Evolutionary conservation across 2,329 filamentous ascomycete genomes (phyloP), one percentile per base, ranked within the genome.

Genomic region (Penicillium sp.): DNA sequence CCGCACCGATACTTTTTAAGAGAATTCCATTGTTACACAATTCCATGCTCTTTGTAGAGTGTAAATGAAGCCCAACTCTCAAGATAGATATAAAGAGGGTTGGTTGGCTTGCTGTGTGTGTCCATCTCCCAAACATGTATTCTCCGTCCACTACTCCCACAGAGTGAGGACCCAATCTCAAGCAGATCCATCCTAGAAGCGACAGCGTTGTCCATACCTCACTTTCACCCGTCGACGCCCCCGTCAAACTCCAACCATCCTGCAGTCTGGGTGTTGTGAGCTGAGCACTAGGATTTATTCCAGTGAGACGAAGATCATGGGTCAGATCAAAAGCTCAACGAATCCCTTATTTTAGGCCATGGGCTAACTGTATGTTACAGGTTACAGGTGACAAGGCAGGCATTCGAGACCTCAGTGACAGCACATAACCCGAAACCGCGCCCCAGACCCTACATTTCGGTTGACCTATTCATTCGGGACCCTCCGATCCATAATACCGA

Each of bases 1-100:
- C 9, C 22, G 39, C 45, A 29, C 18, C n/a, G 38, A 50, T 50
- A 55, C 18, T 55, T 48, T 31, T 32, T 14, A 54, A 50, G 37
- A 43, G 52, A 50, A 54, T 29, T 32, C 48, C 32, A 54, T 50
- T 50, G 14, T 55, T 50, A 50, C 26, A 53, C 16, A 50, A 35
- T 24, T 47, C 18, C 24, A 48, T 3, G 6, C 26, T 16, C 18
- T 18, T 35, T 32, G 7, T 11, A 9, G 20, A 34, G 7, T 26
- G 14, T 48, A 32, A 22, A 45, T 5, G 26, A 35, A 44, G 9
- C 4, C 11, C 8, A 16, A 8, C 16, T 44, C 13, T 14, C 20
- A 50, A 18, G 4, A n/a, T 50, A 54, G 22, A 4, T 11, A 22
- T 11, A 22, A 22, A 18, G 5, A 49, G 4, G 32, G 16, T 7